phyloP scores from a whole-genome alignment of 1,284 basidiomycete species.

The Sutorius eximius region DNA sequence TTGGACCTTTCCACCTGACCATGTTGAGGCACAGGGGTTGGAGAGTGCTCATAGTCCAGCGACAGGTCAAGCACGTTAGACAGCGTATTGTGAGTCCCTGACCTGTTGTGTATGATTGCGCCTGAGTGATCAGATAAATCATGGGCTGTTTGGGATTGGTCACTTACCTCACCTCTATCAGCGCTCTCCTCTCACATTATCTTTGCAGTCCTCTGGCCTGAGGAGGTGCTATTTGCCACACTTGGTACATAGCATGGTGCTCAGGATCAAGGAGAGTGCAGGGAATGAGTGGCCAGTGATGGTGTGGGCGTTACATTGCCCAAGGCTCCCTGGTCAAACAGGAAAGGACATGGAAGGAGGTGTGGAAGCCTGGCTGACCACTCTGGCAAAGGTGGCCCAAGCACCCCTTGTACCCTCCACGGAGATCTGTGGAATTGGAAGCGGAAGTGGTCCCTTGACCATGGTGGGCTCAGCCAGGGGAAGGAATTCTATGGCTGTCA shows the following conservation, averaged over 20 bases:
- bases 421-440: slow-evolving; percentile 28
- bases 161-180: not conserved
- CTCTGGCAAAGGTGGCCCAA: too few relatives aligned
- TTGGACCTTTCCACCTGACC: slow-evolving; percentile 38
- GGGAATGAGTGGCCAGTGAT: too few relatives aligned
- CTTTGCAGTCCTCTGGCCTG: too few relatives aligned
- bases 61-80: slow-evolving; percentile 40
- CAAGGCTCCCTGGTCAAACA: too few relatives aligned
- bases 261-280: too few relatives aligned
- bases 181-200: not conserved
- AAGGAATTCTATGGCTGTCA: slow-evolving; percentile 27
- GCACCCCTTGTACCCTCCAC: too few relatives aligned
- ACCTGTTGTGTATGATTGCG: slow-evolving; percentile 49
- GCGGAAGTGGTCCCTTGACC: slow-evolving; percentile 8
- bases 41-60: slow-evolving; percentile 62
- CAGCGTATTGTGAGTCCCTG: slow-evolving; percentile 31
- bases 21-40: slow-evolving; percentile 55
- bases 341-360: too few relatives aligned
- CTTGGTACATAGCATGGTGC: too few relatives aligned
- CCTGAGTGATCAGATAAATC: slow-evolving; percentile 62
- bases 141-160: slow-evolving; percentile 41
- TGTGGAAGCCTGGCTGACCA: too few relatives aligned
- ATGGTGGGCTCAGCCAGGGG: slow-evolving; percentile 15
- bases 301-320: too few relatives aligned
- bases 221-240: too few relatives aligned